Percentiles rank a stretch among this genome's conserved stretches.
Evolutionary conservation across 441 rosid species (phyloP).

Genomic region (Jatropha multifida): DNA sequence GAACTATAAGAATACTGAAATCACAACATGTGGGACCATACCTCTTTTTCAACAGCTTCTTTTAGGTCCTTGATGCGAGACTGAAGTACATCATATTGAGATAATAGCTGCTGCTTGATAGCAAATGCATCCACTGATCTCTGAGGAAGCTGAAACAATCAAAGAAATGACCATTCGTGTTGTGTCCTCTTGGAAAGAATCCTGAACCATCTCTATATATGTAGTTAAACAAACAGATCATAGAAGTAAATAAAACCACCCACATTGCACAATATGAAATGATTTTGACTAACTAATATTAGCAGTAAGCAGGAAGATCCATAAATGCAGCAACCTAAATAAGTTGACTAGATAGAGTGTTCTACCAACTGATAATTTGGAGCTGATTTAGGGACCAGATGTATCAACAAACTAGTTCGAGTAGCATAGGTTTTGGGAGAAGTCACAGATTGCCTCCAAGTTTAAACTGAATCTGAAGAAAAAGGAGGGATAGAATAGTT

Average conservation of each 20-base stretch:
- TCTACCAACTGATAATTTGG: background rate
- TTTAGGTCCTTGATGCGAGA: slow-evolving; percentile 82
- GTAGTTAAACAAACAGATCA: background rate
- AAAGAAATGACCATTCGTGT: slow-evolving; percentile 17
- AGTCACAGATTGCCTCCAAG: background rate
- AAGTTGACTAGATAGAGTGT: background rate
- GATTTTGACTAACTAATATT: background rate
- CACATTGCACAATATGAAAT: background rate
- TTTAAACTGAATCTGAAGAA: background rate
- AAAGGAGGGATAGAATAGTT: background rate
- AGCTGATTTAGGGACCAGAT: background rate
- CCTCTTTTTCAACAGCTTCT: slow-evolving; percentile 86
- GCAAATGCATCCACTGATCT: slow-evolving; percentile 61
- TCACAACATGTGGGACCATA: slow-evolving; percentile 24
- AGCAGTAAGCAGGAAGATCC: background rate
- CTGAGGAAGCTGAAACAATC: slow-evolving; percentile 77
- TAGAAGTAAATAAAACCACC: background rate
- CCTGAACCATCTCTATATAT: background rate
- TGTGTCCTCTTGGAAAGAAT: slow-evolving; percentile 17
- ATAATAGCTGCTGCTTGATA: slow-evolving; percentile 79
- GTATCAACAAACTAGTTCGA: background rate
- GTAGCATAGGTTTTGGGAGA: background rate
- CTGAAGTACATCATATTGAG: slow-evolving; percentile 85
- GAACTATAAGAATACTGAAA: slow-evolving; percentile 10
- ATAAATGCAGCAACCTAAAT: background rate